Conservation (phyloP, 495 filamentous ascomycete species). For the Aspergillus asperescens region DNA sequence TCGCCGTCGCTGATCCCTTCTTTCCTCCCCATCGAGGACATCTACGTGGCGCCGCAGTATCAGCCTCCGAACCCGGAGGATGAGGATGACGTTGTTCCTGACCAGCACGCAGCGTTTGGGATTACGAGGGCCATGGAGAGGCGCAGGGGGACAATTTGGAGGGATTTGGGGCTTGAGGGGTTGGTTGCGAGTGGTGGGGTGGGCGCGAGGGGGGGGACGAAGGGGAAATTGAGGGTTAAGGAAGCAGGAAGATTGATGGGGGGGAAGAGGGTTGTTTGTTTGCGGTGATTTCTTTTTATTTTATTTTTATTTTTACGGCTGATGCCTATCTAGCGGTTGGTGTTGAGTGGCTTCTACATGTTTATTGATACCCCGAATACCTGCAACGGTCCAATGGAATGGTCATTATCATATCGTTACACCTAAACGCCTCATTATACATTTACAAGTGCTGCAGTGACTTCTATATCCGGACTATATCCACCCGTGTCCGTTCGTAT, state of each 20-base stretch:
- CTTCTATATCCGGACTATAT: conserved; percentile 68
- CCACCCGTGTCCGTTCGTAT: conserved; percentile 77
- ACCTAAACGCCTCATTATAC: conserved; percentile 19
- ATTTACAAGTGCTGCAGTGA: neutral
- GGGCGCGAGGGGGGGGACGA: conserved; percentile 22
- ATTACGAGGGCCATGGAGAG: conserved; percentile 73
- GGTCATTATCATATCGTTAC: conserved; percentile 16
- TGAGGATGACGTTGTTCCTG: conserved; percentile 95
- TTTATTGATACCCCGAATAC: conserved; percentile 3
- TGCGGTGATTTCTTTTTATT: conserved; percentile 26
- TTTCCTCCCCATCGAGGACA: conserved; percentile 56
- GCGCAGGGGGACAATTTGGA: conserved; percentile 69
- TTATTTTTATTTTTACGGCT: conserved; percentile 2
- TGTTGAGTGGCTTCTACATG: neutral
- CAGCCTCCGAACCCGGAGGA: conserved; percentile 95
- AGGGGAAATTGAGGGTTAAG: conserved; percentile 17
- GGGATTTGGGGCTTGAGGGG: conserved; percentile 73
- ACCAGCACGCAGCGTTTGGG: conserved; percentile 95
- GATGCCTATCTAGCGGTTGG: neutral
- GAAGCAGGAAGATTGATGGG: conserved; percentile 16
- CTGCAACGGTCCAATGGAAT: neutral
- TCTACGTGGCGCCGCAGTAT: conserved; percentile 83
- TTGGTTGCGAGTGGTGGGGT: conserved; percentile 50
- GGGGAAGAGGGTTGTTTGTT: conserved; percentile 34
- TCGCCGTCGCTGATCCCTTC: conserved; percentile 36